phyloP scores from a whole-genome alignment of 1,139 yeast genomes.

The Debaryomyces nepalensis region DNA sequence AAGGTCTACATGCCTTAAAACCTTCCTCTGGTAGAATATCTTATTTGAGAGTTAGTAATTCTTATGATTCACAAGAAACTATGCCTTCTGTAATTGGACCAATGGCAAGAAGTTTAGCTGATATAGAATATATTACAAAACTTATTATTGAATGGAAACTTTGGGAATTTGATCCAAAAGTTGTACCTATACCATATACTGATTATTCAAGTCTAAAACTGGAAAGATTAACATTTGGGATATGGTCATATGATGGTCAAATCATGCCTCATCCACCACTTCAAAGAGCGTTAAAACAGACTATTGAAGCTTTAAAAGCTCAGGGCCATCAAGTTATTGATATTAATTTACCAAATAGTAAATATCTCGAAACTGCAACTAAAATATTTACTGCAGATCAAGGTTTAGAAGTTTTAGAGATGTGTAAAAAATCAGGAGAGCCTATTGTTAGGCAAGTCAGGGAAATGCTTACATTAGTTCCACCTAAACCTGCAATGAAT shows the following conservation, averaged over 20 bases:
- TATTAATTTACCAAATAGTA: conserved; percentile 17
- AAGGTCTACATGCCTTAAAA: conserved; percentile 24
- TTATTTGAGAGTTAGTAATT: conserved; percentile 18
- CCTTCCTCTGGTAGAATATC: conserved; percentile 20
- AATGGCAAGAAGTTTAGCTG: conserved; percentile 34
- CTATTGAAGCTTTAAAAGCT: conserved; percentile 15
- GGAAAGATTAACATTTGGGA: conserved; percentile 14
- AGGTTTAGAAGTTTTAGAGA: conserved; percentile 19
- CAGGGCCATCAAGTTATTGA: conserved; percentile 25
- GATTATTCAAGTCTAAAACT: not conserved
- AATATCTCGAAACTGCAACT: too few species aligned
- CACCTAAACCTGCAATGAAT: too few species aligned
- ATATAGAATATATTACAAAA: conserved; percentile 27
- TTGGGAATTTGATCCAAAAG: conserved; percentile 24
- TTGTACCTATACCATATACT: conserved; percentile 20
- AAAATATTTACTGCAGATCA: conserved; percentile 22
- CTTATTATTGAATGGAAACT: conserved; percentile 20
- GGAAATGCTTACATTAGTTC: too few species aligned
- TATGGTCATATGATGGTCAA: conserved; percentile 19
- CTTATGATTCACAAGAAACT: conserved; percentile 18
- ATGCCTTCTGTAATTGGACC: conserved; percentile 38
- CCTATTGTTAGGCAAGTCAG: too few species aligned
- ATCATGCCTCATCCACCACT: conserved; percentile 25
- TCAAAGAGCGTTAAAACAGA: conserved; percentile 19
- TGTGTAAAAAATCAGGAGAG: conserved; percentile 22